Evolutionary conservation across 768 basidiomycete species (phyloP).

Genomic region (Rhodotorula graminis): DNA sequence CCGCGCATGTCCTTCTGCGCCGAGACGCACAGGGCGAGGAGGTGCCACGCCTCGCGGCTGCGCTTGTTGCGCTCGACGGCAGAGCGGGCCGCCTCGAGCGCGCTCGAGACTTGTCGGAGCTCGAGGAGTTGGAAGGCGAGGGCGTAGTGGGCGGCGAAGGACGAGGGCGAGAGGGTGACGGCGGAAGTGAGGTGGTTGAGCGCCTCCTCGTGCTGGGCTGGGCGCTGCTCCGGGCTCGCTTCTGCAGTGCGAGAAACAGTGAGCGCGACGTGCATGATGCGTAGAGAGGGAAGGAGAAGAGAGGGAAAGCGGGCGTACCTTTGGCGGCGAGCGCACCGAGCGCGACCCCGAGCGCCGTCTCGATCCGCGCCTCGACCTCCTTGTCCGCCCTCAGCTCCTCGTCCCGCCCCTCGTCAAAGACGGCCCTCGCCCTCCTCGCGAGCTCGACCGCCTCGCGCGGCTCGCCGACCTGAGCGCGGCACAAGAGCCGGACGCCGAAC

Average conservation of each 20-base stretch:
- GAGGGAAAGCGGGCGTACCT: constrained; percentile 52
- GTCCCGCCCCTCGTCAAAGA: constrained; percentile 6
- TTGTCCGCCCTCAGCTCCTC: constrained; percentile 27
- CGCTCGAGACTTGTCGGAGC: constrained; percentile 62
- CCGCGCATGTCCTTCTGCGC: constrained; percentile 73
- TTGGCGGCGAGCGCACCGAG: constrained; percentile 63
- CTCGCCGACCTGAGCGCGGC: constrained; percentile 51
- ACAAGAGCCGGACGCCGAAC: constrained; percentile 72
- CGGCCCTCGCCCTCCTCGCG: constrained; percentile 51
- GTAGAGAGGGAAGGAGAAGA: not conserved
- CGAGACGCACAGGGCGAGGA: constrained; percentile 75
- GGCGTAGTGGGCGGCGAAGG: constrained; percentile 60
- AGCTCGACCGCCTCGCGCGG: constrained; percentile 59
- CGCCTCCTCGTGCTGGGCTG: constrained; percentile 58
- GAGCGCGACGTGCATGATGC: constrained; percentile 1
- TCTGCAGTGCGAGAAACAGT: constrained; percentile 55
- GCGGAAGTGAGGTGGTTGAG: constrained; percentile 51
- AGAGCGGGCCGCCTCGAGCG: constrained; percentile 61
- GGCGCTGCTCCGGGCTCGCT: constrained; percentile 59
- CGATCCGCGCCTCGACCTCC: constrained; percentile 42
- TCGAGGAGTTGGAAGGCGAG: constrained; percentile 72
- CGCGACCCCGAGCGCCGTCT: constrained; percentile 59
- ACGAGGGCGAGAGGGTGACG: constrained; percentile 42
- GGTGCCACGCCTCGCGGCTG: constrained; percentile 67
- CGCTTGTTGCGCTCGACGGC: constrained; percentile 53